These are phyloP conservation scores for Fistulina hepatica DNA, from an alignment of 1,284 basidiomycete species.

Conservation along the genomic window DNA sequence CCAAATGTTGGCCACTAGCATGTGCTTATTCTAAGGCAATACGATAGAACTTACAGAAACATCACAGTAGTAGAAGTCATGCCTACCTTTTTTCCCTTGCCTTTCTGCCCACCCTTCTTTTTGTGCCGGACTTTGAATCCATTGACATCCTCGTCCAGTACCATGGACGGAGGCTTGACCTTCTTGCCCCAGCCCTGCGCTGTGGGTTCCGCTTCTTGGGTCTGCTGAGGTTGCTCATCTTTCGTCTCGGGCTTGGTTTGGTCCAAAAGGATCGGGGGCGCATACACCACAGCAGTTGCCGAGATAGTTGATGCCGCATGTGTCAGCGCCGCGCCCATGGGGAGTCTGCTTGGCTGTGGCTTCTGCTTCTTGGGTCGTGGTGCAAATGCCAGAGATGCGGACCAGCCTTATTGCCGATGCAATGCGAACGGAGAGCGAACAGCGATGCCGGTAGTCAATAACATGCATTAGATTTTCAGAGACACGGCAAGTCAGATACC, in stretches of 20 bases:
- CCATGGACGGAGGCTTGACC: constrained; percentile 80
- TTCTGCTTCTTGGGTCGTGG: constrained; percentile 55
- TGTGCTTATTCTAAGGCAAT: constrained; percentile 47
- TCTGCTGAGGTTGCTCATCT: constrained; percentile 17
- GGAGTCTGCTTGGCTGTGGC: constrained; percentile 36
- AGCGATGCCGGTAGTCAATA: constrained; percentile 32
- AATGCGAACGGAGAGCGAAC: no score
- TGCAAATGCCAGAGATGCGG: constrained; percentile 77
- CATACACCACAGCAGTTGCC: constrained; percentile 62
- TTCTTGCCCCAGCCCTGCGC: constrained; percentile 77
- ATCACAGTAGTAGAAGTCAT: constrained; percentile 2
- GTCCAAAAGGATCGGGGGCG: constrained; percentile 51
- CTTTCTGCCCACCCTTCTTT: constrained; percentile 34
- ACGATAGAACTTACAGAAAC: constrained; percentile 7
- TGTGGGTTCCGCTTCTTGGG: no score
- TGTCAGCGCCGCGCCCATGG: constrained; percentile 49
- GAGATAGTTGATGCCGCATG: constrained; percentile 34
- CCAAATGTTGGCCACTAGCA: constrained; percentile 45
- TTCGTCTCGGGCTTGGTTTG: constrained; percentile 22
- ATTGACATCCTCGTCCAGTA: constrained; percentile 78
- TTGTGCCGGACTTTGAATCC: constrained; percentile 55
- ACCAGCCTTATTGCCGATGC: no score
- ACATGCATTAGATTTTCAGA: constrained; percentile 28
- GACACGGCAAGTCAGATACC: constrained; percentile 47
- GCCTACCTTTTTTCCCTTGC: constrained; percentile 52